Conservation (phyloP, 257 asterid genomes). For the Nemophila menziesii region DNA sequence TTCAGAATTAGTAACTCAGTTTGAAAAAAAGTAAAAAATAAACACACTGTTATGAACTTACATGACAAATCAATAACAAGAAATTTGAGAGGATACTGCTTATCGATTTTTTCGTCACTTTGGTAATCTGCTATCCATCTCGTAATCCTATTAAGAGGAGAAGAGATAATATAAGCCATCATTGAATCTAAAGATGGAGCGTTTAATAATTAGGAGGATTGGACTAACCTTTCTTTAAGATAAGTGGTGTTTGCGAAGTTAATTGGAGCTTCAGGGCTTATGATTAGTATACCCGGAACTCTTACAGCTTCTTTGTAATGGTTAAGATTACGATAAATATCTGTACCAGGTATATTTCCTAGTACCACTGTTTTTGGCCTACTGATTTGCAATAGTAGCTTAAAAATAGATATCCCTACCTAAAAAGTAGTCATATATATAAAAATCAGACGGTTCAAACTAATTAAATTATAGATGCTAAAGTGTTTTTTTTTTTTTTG, state of each 20-base stretch:
- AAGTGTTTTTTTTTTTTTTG: too few relatives aligned
- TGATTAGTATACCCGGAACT: conserved; percentile 55
- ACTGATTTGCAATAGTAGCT: conserved; percentile 57
- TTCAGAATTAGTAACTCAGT: neutral
- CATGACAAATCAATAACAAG: conserved; percentile 66
- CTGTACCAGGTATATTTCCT: conserved; percentile 67
- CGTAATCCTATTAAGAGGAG: conserved; percentile 30
- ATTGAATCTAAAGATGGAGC: neutral
- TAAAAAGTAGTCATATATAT: too few relatives aligned
- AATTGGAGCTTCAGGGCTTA: conserved; percentile 71
- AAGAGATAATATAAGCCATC: neutral
- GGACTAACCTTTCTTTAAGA: conserved; percentile 63
- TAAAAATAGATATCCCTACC: conserved; percentile 74
- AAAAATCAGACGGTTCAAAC: too few relatives aligned
- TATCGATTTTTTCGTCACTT: conserved; percentile 27
- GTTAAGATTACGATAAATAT: conserved; percentile 56
- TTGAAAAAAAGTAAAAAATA: neutral
- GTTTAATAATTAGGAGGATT: neutral
- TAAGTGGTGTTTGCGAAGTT: conserved; percentile 78
- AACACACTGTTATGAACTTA: conserved; percentile 19
- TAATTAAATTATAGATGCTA: too few relatives aligned
- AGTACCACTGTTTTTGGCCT: conserved; percentile 71
- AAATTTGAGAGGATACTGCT: conserved; percentile 30
- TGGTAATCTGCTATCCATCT: conserved; percentile 72
- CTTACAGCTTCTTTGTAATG: conserved; percentile 57